These are phyloP conservation scores for Globisporangium viniferum DNA, from an alignment of 352 stramenopile genomes.

Conservation along the genomic window DNA sequence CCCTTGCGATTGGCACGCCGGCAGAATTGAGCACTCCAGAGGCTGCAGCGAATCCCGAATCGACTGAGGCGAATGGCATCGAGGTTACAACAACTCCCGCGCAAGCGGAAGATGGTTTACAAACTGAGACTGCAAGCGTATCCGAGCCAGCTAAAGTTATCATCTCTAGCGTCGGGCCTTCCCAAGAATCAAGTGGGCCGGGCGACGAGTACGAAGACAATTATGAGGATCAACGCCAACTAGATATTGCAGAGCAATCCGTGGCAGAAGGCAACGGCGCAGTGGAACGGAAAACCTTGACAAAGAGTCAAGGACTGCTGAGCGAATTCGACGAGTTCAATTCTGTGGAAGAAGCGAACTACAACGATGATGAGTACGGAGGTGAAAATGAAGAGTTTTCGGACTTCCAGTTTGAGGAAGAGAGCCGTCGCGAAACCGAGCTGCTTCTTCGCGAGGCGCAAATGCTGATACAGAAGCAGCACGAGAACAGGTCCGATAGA, in stretches of 20 bases:
- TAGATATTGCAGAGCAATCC: not conserved
- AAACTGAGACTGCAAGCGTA: not conserved
- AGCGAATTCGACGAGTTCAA: not conserved
- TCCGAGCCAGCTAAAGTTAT: not conserved
- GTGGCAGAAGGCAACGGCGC: not conserved
- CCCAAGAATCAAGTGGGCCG: not conserved
- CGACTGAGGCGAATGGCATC: not conserved
- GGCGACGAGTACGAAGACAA: slow-evolving; percentile 17
- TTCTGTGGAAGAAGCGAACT: slow-evolving; percentile 16
- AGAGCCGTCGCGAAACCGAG: slow-evolving; percentile 32
- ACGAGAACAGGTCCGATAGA: not conserved
- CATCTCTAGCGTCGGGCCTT: not conserved
- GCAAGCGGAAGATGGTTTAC: not conserved
- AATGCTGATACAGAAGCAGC: slow-evolving; percentile 27
- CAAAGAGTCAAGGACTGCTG: not conserved
- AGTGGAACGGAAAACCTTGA: not conserved
- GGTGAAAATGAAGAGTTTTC: slow-evolving; percentile 10
- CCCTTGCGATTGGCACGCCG: not conserved
- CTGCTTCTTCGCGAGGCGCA: slow-evolving; percentile 39
- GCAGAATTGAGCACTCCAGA: not conserved
- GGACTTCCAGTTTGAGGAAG: slow-evolving; percentile 15
- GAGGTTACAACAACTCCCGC: not conserved
- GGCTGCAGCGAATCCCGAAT: not conserved
- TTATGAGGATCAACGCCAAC: not conserved
- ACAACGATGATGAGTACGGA: slow-evolving; percentile 13